A percentile compares a stretch with the other conserved stretches of the same genome.
These are phyloP conservation scores for Draba incana DNA, from an alignment of 345 rosid species.

Conservation along the genomic window DNA sequence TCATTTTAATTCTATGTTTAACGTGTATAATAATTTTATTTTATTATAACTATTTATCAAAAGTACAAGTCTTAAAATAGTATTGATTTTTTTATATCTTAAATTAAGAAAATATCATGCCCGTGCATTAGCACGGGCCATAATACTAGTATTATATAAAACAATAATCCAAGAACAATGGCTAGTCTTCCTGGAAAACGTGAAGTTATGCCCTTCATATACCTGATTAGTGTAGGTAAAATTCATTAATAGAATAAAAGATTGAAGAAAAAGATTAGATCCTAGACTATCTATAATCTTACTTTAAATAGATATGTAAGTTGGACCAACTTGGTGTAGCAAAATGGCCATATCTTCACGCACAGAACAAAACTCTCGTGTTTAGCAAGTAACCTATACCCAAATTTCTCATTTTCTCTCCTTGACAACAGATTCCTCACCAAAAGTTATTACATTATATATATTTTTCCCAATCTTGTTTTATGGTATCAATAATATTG, in stretches of 20 bases:
- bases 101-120: too few species aligned
- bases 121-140: too few species aligned
- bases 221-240: neutral
- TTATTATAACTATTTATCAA: too few species aligned
- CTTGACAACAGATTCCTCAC: constrained; percentile 35
- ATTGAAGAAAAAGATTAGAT: constrained; percentile 5
- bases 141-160: too few species aligned
- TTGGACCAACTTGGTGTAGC: constrained; percentile 33
- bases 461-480: neutral
- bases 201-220: neutral
- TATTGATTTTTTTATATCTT: too few species aligned
- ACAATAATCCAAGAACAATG: constrained; percentile 18
- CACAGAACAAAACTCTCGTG: constrained; percentile 42
- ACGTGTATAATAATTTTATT: too few species aligned
- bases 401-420: constrained; percentile 1
- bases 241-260: neutral
- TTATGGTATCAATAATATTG: neutral
- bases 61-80: too few species aligned
- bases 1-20: too few species aligned
- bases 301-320: constrained; percentile 7
- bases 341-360: constrained; percentile 38
- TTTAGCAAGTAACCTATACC: constrained; percentile 39
- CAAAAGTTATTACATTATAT: constrained; percentile 13
- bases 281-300: constrained; percentile 9
- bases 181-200: constrained; percentile 4